A percentile compares a stretch with the other conserved stretches of the same genome.
phyloP scores from a whole-genome alignment of 768 basidiomycete species.

The Russula earlei region DNA sequence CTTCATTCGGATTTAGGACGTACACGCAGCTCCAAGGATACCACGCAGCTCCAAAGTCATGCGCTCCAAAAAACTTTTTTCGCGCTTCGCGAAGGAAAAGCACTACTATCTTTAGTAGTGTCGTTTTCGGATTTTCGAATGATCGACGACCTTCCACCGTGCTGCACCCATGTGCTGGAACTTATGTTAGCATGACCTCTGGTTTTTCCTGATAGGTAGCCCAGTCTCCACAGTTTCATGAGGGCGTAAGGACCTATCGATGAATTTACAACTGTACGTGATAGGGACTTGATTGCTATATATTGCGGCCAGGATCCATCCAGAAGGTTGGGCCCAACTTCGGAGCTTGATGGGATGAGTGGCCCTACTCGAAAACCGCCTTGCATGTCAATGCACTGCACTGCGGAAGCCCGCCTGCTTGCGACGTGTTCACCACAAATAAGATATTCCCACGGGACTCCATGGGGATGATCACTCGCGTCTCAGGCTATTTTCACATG shows the following conservation, averaged over 20 bases:
- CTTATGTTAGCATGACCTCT: neutral
- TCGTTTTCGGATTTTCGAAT: neutral
- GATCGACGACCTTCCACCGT: neutral
- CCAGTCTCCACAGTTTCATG: neutral
- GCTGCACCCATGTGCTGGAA: neutral
- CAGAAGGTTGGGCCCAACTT: too few species aligned
- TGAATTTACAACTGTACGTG: neutral
- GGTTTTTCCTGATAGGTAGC: neutral
- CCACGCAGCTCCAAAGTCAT: neutral
- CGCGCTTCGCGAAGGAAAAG: neutral
- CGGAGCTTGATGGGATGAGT: too few species aligned
- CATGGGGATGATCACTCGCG: too few species aligned
- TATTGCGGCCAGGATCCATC: too few species aligned
- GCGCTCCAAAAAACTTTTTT: neutral
- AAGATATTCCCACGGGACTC: too few species aligned
- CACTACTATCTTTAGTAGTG: neutral
- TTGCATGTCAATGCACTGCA: too few species aligned
- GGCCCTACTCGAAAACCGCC: too few species aligned
- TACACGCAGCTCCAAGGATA: neutral
- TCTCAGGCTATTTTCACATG: too few species aligned
- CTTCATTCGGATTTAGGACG: neutral
- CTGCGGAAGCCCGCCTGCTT: too few species aligned
- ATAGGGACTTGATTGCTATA: too few species aligned
- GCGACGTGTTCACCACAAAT: too few species aligned
- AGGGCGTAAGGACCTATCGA: neutral